A percentile compares a stretch with the other conserved stretches of the same genome.
Conservation (phyloP, 345 rosid species). For the Capsella bursapastoris region DNA sequence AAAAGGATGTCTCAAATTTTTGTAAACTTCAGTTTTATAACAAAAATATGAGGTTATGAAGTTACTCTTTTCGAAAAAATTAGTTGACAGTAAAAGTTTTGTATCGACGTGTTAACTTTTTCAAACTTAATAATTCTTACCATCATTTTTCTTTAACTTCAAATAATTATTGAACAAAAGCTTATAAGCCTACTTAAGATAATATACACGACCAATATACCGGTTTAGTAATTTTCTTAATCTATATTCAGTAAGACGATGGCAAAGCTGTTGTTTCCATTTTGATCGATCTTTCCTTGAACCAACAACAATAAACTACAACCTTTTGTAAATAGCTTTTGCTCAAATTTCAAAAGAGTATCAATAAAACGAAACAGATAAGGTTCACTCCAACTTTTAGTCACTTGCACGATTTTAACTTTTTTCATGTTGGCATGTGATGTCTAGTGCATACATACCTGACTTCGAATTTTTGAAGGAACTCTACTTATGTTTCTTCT, state of each 20-base stretch:
- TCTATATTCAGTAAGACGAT: not conserved
- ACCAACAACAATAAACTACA: not conserved
- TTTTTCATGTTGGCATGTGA: conserved; percentile 8
- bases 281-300: not conserved
- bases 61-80: too few relatives aligned
- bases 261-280: not conserved
- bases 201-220: too few relatives aligned
- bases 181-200: too few relatives aligned
- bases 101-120: too few relatives aligned
- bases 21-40: too few relatives aligned
- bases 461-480: not conserved
- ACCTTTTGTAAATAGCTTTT: not conserved
- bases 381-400: not conserved
- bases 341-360: not conserved
- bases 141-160: too few relatives aligned
- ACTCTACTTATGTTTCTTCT: not conserved
- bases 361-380: not conserved
- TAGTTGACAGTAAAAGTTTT: too few relatives aligned
- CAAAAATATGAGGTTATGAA: too few relatives aligned
- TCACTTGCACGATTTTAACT: not conserved
- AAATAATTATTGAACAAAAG: too few relatives aligned
- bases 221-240: not conserved
- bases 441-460: not conserved
- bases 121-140: too few relatives aligned
- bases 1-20: not conserved